Evolutionary conservation across 352 stramenopile genomes (phyloP).

Genomic region (Blastocystis sp.): DNA sequence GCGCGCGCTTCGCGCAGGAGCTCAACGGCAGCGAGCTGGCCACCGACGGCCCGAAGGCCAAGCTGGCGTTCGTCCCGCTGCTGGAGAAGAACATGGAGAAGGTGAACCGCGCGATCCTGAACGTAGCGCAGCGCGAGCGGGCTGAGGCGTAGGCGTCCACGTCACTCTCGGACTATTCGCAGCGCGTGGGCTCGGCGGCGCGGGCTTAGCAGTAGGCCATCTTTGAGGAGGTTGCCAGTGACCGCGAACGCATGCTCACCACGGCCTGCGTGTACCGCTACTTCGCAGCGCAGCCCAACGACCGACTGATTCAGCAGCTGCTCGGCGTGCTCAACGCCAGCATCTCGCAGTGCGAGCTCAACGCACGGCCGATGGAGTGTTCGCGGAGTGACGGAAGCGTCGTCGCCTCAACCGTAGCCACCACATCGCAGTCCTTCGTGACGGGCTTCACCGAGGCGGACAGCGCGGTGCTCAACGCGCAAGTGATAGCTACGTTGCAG

Average conservation of each 20-base stretch:
- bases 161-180: conserved; percentile 18
- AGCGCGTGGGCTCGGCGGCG: not conserved
- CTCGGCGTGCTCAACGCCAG: conserved; percentile 25
- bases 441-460: not conserved
- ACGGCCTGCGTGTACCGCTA: not conserved
- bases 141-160: not conserved
- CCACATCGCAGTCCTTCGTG: not conserved
- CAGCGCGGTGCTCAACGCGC: not conserved
- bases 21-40: not conserved
- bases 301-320: not conserved
- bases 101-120: not conserved
- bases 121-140: not conserved
- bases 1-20: not conserved
- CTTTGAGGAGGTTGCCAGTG: not conserved
- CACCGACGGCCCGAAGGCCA: not conserved
- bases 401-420: not conserved
- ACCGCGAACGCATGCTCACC: not conserved
- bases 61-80: not conserved
- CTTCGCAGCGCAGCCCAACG: not conserved
- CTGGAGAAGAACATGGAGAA: not conserved
- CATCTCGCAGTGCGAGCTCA: conserved; percentile 22
- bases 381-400: not conserved
- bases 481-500: not conserved
- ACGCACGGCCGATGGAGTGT: not conserved
- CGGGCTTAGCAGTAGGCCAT: conserved; percentile 9